Percentiles rank a stretch among this genome's conserved stretches.
These are phyloP conservation scores for Pseudoperonospora humuli DNA, from an alignment of 352 stramenopile species.

Conservation along the genomic window DNA sequence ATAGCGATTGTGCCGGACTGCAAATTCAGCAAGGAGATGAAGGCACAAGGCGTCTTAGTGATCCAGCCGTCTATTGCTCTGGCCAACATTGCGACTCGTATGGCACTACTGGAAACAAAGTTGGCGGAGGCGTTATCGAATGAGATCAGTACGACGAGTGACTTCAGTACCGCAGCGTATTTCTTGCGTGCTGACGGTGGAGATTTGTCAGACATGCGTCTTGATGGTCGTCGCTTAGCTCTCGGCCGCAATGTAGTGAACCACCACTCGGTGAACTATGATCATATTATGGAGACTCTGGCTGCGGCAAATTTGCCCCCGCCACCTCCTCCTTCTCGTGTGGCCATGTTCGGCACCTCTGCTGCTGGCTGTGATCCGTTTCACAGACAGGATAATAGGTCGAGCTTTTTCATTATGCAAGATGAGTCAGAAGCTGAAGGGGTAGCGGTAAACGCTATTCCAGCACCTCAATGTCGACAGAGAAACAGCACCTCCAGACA, in stretches of 20 bases:
- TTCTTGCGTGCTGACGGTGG: constrained; percentile 38
- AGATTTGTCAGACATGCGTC: constrained; percentile 34
- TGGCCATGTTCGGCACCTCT: constrained; percentile 64
- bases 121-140: constrained; percentile 32
- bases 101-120: constrained; percentile 47
- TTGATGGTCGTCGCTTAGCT: constrained; percentile 33
- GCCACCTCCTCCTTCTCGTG: constrained; percentile 43
- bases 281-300: constrained; percentile 32
- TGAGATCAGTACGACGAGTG: constrained; percentile 41
- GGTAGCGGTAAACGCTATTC: too few relatives aligned
- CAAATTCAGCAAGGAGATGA: constrained; percentile 41
- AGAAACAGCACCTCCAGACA: too few relatives aligned
- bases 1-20: constrained; percentile 49
- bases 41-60: constrained; percentile 24
- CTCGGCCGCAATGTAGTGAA: constrained; percentile 53
- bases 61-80: constrained; percentile 64
- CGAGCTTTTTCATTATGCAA: too few relatives aligned
- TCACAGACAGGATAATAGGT: too few relatives aligned
- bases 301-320: constrained; percentile 27
- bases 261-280: constrained; percentile 58
- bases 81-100: constrained; percentile 59
- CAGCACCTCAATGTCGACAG: too few relatives aligned
- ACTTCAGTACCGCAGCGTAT: constrained; percentile 49
- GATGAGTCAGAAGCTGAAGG: too few relatives aligned
- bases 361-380: constrained; percentile 36